Percentiles rank a stretch among this genome's conserved stretches.
Evolutionary conservation across 495 filamentous ascomycete genomes (phyloP).

Genomic region (Baudoinia panamericana): DNA sequence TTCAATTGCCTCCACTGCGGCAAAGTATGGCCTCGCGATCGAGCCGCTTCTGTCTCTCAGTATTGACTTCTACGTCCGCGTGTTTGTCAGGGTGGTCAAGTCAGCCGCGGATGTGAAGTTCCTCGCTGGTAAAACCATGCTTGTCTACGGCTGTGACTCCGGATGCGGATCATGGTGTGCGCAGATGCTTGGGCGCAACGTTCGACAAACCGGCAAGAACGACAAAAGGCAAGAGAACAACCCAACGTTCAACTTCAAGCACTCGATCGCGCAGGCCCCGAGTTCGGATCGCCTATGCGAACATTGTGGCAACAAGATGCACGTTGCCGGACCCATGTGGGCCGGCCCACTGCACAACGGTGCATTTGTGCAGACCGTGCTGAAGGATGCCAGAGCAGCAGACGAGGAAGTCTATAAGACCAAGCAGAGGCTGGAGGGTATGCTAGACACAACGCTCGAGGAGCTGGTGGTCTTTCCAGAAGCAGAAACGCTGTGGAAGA

Average conservation of each 20-base stretch:
- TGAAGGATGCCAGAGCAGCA: conserved; percentile 50
- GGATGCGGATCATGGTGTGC: conserved; percentile 82
- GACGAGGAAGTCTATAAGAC: conserved; percentile 61
- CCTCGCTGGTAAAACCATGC: conserved; percentile 75
- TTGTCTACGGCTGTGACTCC: conserved; percentile 77
- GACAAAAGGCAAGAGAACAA: conserved; percentile 51
- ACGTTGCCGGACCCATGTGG: conserved; percentile 83
- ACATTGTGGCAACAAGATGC: conserved; percentile 77
- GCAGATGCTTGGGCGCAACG: conserved; percentile 59
- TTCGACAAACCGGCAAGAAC: conserved; percentile 48
- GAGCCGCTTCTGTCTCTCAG: conserved; percentile 86
- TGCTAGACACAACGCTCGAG: conserved; percentile 77
- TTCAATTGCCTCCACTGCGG: conserved; percentile 61
- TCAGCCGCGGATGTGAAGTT: conserved; percentile 80
- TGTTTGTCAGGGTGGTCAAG: conserved; percentile 72
- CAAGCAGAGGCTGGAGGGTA: conserved; percentile 67
- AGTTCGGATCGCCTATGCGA: conserved; percentile 47
- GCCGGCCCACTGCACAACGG: conserved; percentile 76
- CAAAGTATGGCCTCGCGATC: conserved; percentile 75
- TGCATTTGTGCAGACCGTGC: conserved; percentile 62
- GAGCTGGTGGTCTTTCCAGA: conserved; percentile 37
- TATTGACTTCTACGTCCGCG: conserved; percentile 87
- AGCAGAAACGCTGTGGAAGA: conserved; percentile 4
- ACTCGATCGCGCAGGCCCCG: conserved; percentile 56
- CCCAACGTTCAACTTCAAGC: conserved; percentile 62